These are phyloP conservation scores for Parathielavia hyrcaniae DNA, from an alignment of 495 filamentous ascomycete genomes.

Conservation along the genomic window DNA sequence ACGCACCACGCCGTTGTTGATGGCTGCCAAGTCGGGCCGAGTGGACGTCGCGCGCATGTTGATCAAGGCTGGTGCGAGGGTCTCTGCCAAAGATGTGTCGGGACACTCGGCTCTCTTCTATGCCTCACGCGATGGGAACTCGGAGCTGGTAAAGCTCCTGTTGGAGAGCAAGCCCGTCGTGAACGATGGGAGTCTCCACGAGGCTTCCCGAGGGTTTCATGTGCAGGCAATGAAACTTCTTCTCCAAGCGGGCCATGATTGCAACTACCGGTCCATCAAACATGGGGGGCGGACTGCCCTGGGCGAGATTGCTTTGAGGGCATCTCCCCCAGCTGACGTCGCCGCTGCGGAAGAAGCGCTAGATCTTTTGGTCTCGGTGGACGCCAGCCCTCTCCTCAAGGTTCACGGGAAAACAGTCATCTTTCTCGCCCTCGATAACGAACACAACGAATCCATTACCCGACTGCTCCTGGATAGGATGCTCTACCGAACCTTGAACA, in stretches of 20 bases:
- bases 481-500: constrained; percentile 38
- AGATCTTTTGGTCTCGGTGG: constrained; percentile 35
- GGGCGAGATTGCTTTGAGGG: constrained; percentile 39
- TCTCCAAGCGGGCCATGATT: constrained; percentile 37
- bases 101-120: constrained; percentile 40
- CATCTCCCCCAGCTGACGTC: constrained; percentile 27
- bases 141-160: constrained; percentile 20
- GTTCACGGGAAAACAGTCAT: constrained; percentile 38
- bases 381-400: constrained; percentile 34
- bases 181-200: constrained; percentile 44
- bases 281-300: constrained; percentile 41
- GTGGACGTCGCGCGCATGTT: constrained; percentile 35
- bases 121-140: constrained; percentile 27
- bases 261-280: constrained; percentile 37
- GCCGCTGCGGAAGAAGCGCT: constrained; percentile 31
- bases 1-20: constrained; percentile 36
- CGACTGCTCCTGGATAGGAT: constrained; percentile 30
- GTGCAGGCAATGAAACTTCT: constrained; percentile 34
- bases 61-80: constrained; percentile 35
- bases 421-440: constrained; percentile 40
- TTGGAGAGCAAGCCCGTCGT: constrained; percentile 18
- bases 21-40: constrained; percentile 34
- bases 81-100: constrained; percentile 33
- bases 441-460: constrained; percentile 33
- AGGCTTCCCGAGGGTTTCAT: constrained; percentile 38